Percentiles rank a stretch among this genome's conserved stretches.
phyloP scores from a whole-genome alignment of 768 basidiomycete genomes.

The Trametes cubensis region DNA sequence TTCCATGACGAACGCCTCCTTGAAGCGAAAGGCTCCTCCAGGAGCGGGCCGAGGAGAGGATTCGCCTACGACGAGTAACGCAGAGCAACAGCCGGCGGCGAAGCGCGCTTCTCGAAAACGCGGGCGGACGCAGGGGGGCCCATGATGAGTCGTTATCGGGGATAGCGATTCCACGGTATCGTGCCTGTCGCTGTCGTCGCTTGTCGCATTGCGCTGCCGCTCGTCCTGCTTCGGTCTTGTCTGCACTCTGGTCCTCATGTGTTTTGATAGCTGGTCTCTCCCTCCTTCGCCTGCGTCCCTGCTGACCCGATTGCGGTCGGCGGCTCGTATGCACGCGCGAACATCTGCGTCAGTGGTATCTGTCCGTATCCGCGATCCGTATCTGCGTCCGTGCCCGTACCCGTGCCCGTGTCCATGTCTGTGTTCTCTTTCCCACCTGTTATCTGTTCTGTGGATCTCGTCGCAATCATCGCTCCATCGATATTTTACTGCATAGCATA shows the following conservation, averaged over 20 bases:
- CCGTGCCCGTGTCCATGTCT: constrained; percentile 22
- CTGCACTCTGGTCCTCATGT: too few species aligned
- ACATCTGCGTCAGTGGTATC: neutral
- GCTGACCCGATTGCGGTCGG: neutral
- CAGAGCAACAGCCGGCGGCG: constrained; percentile 47
- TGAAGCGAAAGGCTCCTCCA: constrained; percentile 39
- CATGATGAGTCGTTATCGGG: constrained; percentile 4
- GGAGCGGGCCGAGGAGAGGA: constrained; percentile 35
- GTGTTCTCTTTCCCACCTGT: constrained; percentile 28
- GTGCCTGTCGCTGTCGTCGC: neutral
- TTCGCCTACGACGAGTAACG: constrained; percentile 54
- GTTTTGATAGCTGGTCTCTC: too few species aligned
- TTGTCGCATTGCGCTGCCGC: neutral
- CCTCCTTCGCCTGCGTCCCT: too few species aligned
- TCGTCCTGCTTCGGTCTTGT: neutral
- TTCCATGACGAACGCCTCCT: constrained; percentile 31
- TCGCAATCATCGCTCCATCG: constrained; percentile 30
- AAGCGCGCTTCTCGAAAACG: constrained; percentile 60
- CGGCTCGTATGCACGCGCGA: neutral
- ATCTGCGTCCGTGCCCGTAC: neutral
- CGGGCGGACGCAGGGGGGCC: constrained; percentile 48
- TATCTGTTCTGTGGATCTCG: constrained; percentile 30
- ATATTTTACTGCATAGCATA: constrained; percentile 37
- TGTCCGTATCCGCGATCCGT: neutral
- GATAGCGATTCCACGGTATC: constrained; percentile 36